Conservation (phyloP, 805 yeast genomes). For the Starmerella khaoyaiensis region DNA sequence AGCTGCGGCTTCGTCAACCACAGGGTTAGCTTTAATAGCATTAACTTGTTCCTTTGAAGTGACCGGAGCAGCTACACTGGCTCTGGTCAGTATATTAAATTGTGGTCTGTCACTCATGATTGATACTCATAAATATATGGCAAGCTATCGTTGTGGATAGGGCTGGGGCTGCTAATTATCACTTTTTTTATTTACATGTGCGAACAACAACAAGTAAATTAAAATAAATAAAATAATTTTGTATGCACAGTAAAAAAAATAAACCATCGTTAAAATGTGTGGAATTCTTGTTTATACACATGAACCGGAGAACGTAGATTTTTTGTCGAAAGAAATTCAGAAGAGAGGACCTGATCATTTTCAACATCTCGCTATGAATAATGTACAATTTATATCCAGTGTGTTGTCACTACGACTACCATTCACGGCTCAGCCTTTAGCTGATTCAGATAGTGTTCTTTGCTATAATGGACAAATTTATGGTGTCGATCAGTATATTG, state of each 20-base stretch:
- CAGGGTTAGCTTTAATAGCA: conserved; percentile 2
- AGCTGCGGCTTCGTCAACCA: too few relatives aligned
- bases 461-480: conserved; percentile 92
- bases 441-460: conserved; percentile 30
- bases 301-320: background rate
- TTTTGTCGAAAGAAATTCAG: conserved; percentile 4
- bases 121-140: background rate
- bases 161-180: background rate
- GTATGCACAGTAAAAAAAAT: background rate
- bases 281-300: conserved; percentile 24
- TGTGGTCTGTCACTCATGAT: conserved; percentile 9
- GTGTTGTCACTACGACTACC: conserved; percentile 74
- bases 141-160: background rate
- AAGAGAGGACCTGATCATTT: conserved; percentile 26
- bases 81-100: conserved; percentile 1
- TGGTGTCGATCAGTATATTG: conserved; percentile 28
- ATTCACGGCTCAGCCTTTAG: conserved; percentile 59
- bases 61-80: conserved; percentile 13
- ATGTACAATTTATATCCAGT: conserved; percentile 31
- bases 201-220: too few relatives aligned
- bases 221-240: too few relatives aligned
- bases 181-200: background rate
- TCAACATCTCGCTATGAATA: conserved; percentile 2
- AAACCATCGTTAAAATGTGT: conserved; percentile 22
- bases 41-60: conserved; percentile 14